These are phyloP conservation scores for Phytophthora rubi DNA, from an alignment of 352 stramenopile species.

Conservation along the genomic window DNA sequence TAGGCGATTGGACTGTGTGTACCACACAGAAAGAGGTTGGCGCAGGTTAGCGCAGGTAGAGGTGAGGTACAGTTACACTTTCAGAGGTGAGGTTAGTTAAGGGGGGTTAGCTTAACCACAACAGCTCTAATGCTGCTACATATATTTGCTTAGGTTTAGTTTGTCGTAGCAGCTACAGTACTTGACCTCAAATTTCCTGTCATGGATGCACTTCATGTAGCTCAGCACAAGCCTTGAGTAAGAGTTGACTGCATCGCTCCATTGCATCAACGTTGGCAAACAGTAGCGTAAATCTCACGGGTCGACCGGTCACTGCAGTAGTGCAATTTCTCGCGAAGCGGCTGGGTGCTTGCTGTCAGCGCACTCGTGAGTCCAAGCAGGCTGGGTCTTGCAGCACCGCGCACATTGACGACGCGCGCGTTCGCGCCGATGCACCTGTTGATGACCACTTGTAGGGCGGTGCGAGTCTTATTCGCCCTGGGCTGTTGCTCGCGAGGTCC, in stretches of 20 bases:
- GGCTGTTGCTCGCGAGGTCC: neutral
- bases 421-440: constrained; percentile 1
- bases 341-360: neutral
- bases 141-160: no score
- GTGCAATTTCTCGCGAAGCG: constrained; percentile 4
- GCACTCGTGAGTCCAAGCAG: neutral
- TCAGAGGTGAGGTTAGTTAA: no score
- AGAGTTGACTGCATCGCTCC: neutral
- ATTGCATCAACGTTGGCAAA: neutral
- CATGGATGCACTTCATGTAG: no score
- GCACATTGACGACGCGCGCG: neutral
- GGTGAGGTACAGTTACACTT: no score
- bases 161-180: no score
- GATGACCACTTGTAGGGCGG: neutral
- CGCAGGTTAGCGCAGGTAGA: no score
- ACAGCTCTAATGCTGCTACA: no score
- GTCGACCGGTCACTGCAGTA: neutral
- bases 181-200: no score
- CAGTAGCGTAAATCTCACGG: neutral
- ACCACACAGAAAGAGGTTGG: no score
- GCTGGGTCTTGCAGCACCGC: neutral
- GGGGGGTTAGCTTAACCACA: no score
- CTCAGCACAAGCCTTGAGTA: no score
- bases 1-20: no score
- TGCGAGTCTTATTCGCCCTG: constrained; percentile 2